Conservation (phyloP, 768 basidiomycete genomes). For the Tulasnella sp. region DNA sequence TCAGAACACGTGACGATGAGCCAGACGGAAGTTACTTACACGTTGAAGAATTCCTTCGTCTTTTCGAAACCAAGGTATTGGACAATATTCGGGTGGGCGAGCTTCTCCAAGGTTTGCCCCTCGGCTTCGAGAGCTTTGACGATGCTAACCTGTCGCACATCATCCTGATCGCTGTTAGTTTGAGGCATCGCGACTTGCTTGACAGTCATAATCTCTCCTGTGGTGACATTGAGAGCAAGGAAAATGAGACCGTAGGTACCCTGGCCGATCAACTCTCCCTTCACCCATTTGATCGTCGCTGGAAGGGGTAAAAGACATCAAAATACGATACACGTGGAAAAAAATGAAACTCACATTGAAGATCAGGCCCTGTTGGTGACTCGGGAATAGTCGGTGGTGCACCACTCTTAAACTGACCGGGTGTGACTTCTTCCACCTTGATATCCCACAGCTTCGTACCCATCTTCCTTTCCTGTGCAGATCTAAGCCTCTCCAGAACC, state of each 20-base stretch:
- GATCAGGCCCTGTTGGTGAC: slow-evolving; percentile 51
- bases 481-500: slow-evolving; percentile 60
- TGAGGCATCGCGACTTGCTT: slow-evolving; percentile 97
- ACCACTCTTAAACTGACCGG: slow-evolving; percentile 56
- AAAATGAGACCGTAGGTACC: slow-evolving; percentile 97
- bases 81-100: slow-evolving; percentile 96
- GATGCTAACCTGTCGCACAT: slow-evolving; percentile 77
- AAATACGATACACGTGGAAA: no score
- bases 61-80: slow-evolving; percentile 96
- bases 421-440: slow-evolving; percentile 86
- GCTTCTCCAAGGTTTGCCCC: slow-evolving; percentile 91
- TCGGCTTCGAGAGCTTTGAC: slow-evolving; percentile 92
- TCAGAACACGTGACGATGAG: slow-evolving; percentile 23
- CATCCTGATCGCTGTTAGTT: slow-evolving; percentile 88
- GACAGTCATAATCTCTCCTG: slow-evolving; percentile 98
- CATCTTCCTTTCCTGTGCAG: slow-evolving; percentile 62
- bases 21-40: slow-evolving; percentile 52
- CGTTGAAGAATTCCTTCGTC: slow-evolving; percentile 81
- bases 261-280: slow-evolving; percentile 94
- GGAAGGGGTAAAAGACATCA: slow-evolving; percentile 28
- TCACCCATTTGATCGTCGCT: slow-evolving; percentile 97
- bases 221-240: slow-evolving; percentile 90
- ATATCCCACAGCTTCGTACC: slow-evolving; percentile 97
- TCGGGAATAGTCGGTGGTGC: slow-evolving; percentile 50
- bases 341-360: slow-evolving; percentile 56